Base-by-base conservation (phyloP, 2,329 filamentous ascomycete species). In the Fragosphaeria purpurea region DNA sequence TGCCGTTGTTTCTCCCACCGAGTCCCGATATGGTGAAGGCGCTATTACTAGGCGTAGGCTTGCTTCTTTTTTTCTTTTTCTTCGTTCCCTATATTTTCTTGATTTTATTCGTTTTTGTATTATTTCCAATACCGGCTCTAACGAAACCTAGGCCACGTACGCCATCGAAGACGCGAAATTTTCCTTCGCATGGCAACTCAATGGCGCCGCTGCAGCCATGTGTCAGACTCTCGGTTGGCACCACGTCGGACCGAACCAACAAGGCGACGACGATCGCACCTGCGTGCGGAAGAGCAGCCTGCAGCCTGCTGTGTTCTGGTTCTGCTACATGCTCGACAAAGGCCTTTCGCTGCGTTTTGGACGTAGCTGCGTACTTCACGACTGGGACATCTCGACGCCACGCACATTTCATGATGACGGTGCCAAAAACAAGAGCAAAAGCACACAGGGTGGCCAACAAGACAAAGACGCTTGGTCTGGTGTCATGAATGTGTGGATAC, bases 181-280 rank as follows among this genome's bases (percentile, higher is more conserved):
- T 1, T 79, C 78, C 0, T 70, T 85, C 4, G 78, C 77, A n/a
- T 82, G 80, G 75, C 75, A 79, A n/a, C 66, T 85, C 13, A 75
- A 74, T 31, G 76, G 74, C 6, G 72, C 73, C 13, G 81, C 80
- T 0, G 74, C 76, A 10, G 72, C 77, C 47, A 68, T 85, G 48
- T 82, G 79, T 55, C 78, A 82, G 57, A 76, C 75, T 0, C 72
- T 83, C 4, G 81, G 81, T 4, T 82, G 79, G 53, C 81, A 84
- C 59, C 72, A 76, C 46, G 48, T 58, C 10, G 66, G 69, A 46
- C 55, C 64, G 7, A 58, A 60, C 46, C 54, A 43, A 49, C 47
- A 37, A 7, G 35, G 11, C 7, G 35, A 11, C 35, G 35, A 37
- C 7, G 35, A 37, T 2, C 7, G 35, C 35, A 37, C 7, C 35